Conservation (phyloP, 176 grass and related monocot species). For the Saccharum spontaneum region DNA sequence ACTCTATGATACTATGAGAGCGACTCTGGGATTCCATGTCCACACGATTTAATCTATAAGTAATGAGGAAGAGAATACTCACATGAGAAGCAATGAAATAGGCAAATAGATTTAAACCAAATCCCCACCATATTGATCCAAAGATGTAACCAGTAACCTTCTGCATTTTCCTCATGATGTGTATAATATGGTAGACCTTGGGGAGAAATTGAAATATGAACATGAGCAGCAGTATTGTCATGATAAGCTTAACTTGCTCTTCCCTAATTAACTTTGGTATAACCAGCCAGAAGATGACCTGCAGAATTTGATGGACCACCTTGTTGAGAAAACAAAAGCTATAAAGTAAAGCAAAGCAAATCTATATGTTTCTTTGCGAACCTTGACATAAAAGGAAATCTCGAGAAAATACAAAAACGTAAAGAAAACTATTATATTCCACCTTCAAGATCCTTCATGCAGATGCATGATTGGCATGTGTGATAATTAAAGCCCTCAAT, state of each 20-base stretch:
- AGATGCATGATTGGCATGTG: neutral
- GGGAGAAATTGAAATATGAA: constrained; percentile 91
- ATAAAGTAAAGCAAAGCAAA: neutral
- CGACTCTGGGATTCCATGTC: neutral
- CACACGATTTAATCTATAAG: constrained; percentile 16
- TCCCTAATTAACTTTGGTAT: constrained; percentile 78
- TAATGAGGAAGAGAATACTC: constrained; percentile 44
- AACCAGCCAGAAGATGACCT: constrained; percentile 81
- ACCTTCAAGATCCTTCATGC: neutral
- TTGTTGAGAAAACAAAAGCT: constrained; percentile 9
- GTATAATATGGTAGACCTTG: constrained; percentile 88
- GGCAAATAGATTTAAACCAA: constrained; percentile 86
- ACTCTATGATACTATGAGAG: neutral
- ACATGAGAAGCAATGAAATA: constrained; percentile 99
- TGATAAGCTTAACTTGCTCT: constrained; percentile 73
- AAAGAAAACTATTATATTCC: neutral
- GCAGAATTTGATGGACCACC: constrained; percentile 35
- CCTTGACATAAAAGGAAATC: neutral
- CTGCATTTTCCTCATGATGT: constrained; percentile 96
- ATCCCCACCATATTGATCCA: constrained; percentile 98
- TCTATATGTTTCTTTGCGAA: neutral
- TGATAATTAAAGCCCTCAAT: neutral
- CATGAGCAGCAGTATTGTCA: constrained; percentile 71
- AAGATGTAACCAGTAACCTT: constrained; percentile 98
- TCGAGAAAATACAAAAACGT: neutral